Base-by-base conservation (phyloP, 768 basidiomycete species). In the Roridomyces roridus region DNA sequence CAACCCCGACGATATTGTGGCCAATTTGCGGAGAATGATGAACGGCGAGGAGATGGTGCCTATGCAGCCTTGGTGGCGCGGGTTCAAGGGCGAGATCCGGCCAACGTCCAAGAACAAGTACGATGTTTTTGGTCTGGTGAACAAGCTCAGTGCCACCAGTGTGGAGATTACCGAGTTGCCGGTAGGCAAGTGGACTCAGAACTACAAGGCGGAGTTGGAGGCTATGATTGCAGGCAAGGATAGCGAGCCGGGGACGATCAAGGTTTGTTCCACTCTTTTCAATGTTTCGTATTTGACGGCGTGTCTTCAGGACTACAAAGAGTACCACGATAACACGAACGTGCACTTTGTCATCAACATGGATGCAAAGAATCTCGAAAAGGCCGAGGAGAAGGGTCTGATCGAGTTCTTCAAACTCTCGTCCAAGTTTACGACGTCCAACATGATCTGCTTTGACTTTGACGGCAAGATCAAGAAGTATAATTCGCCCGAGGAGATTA, bases 361-460 rank as follows among this genome's bases (percentile, higher is more conserved):
- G 88, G 76, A 77, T 3, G 84, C 88, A 42, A 89, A 89, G 60
- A 88, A 89, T 57, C 82, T 97, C 61, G 83, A 91, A 63, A 91
- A 91, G 71, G 94, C 94, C 3, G 94, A 96, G 69, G 82, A 84
- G 58, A 93, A 97, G 68, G 96, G 96, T 4, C 75, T 99, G 28
- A 65, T 87, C 28, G 96, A 97, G 71, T 92, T 85, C 70, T 98
- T 99, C 87, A 96, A 94, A 74, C 77, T 98, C 59, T 86, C 86
- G 14, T 74, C 82, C 43, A 92, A 95, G 71, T 75, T 99, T 71
- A 90, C 81, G 71, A 97, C 94, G 15, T 84, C 85, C 70, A 99
- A 99, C 77, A 98, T 99, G 97, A 97, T 98, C 17, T 95, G 94
- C 74, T 99, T 99, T 72, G 96, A 99, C 73, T 84, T 92, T 57